Conservation (phyloP, 2,329 filamentous ascomycete genomes). For the Capronia epimyces region DNA sequence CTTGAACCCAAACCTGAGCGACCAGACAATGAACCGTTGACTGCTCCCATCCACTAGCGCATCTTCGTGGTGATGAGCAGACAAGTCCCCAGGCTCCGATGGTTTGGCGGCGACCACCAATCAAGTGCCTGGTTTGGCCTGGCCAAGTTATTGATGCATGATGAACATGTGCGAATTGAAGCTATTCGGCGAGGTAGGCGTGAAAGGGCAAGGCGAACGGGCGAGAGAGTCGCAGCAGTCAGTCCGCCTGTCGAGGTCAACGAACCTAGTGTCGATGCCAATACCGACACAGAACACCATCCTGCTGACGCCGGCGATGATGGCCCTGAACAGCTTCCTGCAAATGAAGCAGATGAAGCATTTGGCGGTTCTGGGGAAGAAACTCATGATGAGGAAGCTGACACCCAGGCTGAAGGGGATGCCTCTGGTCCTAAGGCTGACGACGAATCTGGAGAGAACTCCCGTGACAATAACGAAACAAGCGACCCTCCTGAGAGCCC, state of each 20-base stretch:
- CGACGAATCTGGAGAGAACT: not conserved
- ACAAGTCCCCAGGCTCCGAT: slow-evolving; percentile 3
- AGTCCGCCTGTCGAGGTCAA: not conserved
- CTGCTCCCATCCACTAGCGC: not conserved
- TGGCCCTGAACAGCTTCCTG: not conserved
- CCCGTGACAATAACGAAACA: not conserved
- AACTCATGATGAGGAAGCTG: not conserved
- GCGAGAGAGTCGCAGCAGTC: not conserved
- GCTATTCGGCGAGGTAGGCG: slow-evolving; percentile 10
- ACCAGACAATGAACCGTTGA: not conserved
- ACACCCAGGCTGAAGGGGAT: not conserved
- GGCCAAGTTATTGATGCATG: slow-evolving; percentile 12
- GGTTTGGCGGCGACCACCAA: slow-evolving; percentile 5
- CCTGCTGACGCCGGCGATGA: not conserved
- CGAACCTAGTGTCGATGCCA: not conserved
- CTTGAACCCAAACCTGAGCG: too few species aligned
- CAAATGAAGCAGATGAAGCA: not conserved
- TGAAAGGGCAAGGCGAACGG: not conserved
- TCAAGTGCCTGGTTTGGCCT: slow-evolving; percentile 15
- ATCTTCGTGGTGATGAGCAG: not conserved
- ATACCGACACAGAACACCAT: not conserved
- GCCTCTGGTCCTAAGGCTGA: not conserved
- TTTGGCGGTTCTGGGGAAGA: not conserved
- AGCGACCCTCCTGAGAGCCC: not conserved
- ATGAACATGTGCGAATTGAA: slow-evolving; percentile 10